Conservation (phyloP, 1,284 basidiomycete genomes). For the Cryptococcus deneoformans region DNA sequence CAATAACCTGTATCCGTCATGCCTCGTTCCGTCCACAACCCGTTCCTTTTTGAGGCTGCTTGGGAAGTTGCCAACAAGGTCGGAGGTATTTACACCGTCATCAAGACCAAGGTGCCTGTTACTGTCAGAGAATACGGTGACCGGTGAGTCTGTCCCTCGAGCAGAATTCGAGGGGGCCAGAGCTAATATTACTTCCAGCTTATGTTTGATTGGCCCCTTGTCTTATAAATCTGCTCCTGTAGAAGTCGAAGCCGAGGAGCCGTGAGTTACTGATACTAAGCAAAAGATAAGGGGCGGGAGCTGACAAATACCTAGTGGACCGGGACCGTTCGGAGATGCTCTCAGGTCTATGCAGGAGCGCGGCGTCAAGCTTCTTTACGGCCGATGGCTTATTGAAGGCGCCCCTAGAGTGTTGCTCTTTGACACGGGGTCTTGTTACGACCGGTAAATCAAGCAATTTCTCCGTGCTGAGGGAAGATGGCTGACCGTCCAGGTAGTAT, state of each 20-base stretch:
- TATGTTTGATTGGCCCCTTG: conserved; percentile 78
- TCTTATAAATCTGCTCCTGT: conserved; percentile 97
- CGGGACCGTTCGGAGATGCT: conserved; percentile 61
- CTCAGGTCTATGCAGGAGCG: conserved; percentile 76
- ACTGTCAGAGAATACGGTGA: conserved; percentile 79
- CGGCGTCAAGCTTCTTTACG: conserved; percentile 92
- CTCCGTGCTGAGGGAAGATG: background rate
- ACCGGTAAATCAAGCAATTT: conserved; percentile 43
- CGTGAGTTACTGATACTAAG: conserved; percentile 48
- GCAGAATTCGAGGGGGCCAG: background rate
- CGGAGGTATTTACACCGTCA: conserved; percentile 98
- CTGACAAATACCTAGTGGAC: conserved; percentile 30
- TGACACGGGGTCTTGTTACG: conserved; percentile 86
- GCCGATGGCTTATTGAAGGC: conserved; percentile 96
- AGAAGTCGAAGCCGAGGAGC: conserved; percentile 95
- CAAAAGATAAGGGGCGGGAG: background rate
- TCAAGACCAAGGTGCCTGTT: conserved; percentile 98
- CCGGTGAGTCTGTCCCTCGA: conserved; percentile 32
- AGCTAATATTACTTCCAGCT: conserved; percentile 12
- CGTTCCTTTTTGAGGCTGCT: conserved; percentile 82
- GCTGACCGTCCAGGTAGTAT: conserved; percentile 53
- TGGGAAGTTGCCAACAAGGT: conserved; percentile 98
- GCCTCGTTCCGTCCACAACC: conserved; percentile 68
- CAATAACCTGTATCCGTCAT: conserved; percentile 11
- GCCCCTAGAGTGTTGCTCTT: conserved; percentile 92